These are phyloP conservation scores for Eutrema yunnanense DNA, from an alignment of 345 rosid species.

Conservation along the genomic window DNA sequence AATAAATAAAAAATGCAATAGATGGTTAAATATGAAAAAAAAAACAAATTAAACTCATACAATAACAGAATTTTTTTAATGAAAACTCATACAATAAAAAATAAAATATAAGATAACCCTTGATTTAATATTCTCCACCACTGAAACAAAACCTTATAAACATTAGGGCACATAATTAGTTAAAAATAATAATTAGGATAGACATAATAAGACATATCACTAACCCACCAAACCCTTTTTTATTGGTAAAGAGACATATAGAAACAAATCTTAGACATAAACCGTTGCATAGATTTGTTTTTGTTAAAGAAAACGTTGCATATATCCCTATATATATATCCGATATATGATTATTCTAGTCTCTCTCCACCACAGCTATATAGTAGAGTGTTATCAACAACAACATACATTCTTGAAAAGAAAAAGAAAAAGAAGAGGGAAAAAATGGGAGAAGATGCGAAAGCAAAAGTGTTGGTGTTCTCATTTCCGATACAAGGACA, in stretches of 20 bases:
- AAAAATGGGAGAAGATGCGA: constrained; percentile 27
- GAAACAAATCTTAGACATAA: neutral
- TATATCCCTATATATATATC: neutral
- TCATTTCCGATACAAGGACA: constrained; percentile 45
- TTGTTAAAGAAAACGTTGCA: neutral
- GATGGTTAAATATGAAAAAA: neutral
- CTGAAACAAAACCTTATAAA: neutral
- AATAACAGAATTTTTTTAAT: neutral
- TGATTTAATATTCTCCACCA: neutral
- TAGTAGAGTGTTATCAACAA: neutral
- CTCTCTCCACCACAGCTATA: neutral
- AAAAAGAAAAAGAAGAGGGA: neutral
- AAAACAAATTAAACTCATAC: neutral
- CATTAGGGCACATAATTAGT: neutral
- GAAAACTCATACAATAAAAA: neutral
- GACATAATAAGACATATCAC: neutral
- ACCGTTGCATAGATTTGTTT: neutral
- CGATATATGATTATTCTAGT: neutral
- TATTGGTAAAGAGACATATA: neutral
- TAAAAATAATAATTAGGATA: neutral
- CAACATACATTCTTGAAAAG: neutral
- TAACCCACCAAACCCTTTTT: neutral
- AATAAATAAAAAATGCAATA: too few relatives aligned
- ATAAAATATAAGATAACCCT: neutral
- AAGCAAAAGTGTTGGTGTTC: constrained; percentile 28